Evolutionary conservation across 768 basidiomycete genomes (phyloP).

Genomic region (Rickenella mellea): DNA sequence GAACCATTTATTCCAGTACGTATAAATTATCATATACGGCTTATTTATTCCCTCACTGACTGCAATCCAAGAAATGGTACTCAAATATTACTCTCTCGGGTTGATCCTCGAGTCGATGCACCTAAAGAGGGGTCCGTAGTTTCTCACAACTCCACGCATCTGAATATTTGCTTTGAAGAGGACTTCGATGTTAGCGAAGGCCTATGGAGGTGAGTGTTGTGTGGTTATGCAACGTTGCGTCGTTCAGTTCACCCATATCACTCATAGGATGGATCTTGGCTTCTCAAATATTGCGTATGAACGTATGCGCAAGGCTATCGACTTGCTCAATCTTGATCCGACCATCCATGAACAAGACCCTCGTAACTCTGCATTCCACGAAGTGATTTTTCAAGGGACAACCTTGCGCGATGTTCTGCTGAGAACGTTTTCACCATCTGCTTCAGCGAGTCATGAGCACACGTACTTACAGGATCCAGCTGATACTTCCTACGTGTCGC

Average conservation of each 20-base stretch:
- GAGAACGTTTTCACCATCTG: constrained; percentile 32
- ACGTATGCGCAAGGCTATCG: constrained; percentile 63
- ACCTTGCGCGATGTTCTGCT: constrained; percentile 63
- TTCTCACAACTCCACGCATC: constrained; percentile 35
- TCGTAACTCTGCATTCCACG: constrained; percentile 20
- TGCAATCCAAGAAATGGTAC: constrained; percentile 49
- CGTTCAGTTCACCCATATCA: background rate
- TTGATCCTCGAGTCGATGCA: constrained; percentile 50
- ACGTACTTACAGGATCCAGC: constrained; percentile 28
- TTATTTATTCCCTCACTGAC: constrained; percentile 3
- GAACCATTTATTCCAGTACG: constrained; percentile 65
- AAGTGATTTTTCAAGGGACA: constrained; percentile 61
- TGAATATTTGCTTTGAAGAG: constrained; percentile 51
- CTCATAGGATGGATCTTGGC: constrained; percentile 53
- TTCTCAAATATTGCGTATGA: constrained; percentile 54
- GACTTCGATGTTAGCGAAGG: constrained; percentile 33
- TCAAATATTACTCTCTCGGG: constrained; percentile 52
- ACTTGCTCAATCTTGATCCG: constrained; percentile 46
- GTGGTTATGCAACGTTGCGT: background rate
- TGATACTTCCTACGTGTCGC: constrained; percentile 26
- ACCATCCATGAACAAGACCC: constrained; percentile 4
- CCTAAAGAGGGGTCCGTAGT: constrained; percentile 49
- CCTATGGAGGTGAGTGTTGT: constrained; percentile 33
- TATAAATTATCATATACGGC: constrained; percentile 2
- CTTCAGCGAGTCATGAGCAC: constrained; percentile 22